Evolutionary conservation across 169 alveolate species (phyloP).

Genomic region (Theileria luwenshuni): DNA sequence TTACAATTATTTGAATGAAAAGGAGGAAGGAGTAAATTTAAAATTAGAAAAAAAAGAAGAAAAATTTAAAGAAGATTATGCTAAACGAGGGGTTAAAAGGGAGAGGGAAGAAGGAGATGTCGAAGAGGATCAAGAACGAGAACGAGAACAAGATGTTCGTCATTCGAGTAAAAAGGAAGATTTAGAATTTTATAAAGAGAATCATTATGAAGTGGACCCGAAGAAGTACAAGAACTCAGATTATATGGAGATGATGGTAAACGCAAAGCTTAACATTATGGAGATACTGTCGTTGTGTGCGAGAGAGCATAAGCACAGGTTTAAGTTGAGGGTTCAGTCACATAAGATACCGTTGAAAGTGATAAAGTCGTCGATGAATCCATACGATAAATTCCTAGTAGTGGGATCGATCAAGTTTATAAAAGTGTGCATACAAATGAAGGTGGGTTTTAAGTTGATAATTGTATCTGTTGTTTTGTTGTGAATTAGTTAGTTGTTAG

Average conservation of each 20-base stretch:
- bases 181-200: too few species aligned
- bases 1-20: not conserved
- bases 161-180: not conserved
- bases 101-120: not conserved
- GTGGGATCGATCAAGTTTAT: slow-evolving; percentile 75
- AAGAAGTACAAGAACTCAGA: not conserved
- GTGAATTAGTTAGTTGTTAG: too few species aligned
- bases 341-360: slow-evolving; percentile 72
- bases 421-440: slow-evolving; percentile 69
- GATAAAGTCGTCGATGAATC: slow-evolving; percentile 57
- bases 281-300: slow-evolving; percentile 76
- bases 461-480: too few species aligned
- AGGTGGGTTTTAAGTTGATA: slow-evolving; percentile 16
- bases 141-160: too few species aligned
- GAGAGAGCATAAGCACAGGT: slow-evolving; percentile 75
- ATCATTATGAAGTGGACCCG: not conserved
- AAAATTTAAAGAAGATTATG: not conserved
- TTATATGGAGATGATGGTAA: not conserved
- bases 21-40: slow-evolving; percentile 5
- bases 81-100: too few species aligned
- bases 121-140: not conserved
- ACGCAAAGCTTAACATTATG: slow-evolving; percentile 69
- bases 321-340: slow-evolving; percentile 74
- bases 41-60: not conserved
- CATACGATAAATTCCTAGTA: slow-evolving; percentile 74